A percentile compares a stretch with the other conserved stretches of the same genome.
These are phyloP conservation scores for Scheffersomyces coipomensis DNA, from an alignment of 805 yeast species.

Conservation along the genomic window DNA sequence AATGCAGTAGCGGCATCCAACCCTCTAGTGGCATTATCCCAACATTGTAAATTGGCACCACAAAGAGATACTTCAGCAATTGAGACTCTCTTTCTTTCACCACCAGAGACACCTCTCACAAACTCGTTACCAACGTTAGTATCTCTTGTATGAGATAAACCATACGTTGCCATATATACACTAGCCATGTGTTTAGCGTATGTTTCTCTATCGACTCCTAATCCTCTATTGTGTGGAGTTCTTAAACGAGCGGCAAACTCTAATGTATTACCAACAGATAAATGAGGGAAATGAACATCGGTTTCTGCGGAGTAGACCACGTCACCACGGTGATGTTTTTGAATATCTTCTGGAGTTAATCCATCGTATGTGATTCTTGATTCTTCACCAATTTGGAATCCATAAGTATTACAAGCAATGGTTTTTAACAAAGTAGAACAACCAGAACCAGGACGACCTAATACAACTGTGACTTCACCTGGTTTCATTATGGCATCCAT, in stretches of 20 bases:
- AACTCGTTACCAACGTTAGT: constrained; percentile 63
- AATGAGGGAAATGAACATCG: constrained; percentile 53
- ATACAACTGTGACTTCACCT: constrained; percentile 67
- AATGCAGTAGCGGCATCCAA: constrained; percentile 81
- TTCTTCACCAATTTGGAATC: constrained; percentile 48
- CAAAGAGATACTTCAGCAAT: constrained; percentile 72
- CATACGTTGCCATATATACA: constrained; percentile 43
- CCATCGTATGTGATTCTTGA: constrained; percentile 56
- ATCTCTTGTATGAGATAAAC: constrained; percentile 50
- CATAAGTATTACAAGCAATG: constrained; percentile 63
- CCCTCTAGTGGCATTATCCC: constrained; percentile 83
- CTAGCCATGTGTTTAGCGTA: constrained; percentile 38
- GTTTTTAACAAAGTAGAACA: constrained; percentile 67
- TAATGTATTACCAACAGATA: constrained; percentile 53
- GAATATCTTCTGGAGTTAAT: constrained; percentile 37
- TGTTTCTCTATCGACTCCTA: constrained; percentile 26
- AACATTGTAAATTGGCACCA: constrained; percentile 53
- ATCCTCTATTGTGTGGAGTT: constrained; percentile 35
- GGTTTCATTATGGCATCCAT: constrained; percentile 64
- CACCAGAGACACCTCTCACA: constrained; percentile 75
- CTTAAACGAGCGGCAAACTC: constrained; percentile 52
- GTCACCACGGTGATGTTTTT: constrained; percentile 28
- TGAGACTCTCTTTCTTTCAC: constrained; percentile 79
- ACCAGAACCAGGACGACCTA: constrained; percentile 82
- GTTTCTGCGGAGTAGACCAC: constrained; percentile 48